Conservation (phyloP, 1,139 yeast genomes). For the Pichia sp. region DNA sequence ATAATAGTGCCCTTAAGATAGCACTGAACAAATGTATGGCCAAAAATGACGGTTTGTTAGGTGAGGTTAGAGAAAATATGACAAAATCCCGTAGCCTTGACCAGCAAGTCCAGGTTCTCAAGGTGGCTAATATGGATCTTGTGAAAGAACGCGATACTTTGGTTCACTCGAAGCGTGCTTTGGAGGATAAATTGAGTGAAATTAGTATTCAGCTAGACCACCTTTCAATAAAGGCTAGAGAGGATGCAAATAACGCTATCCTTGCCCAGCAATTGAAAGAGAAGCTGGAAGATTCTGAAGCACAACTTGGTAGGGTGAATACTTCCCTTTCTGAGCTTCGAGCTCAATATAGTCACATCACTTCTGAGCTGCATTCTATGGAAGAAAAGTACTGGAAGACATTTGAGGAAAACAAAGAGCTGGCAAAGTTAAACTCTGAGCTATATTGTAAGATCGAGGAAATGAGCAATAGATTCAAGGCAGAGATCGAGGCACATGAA, state of each 20-base stretch:
- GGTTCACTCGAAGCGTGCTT: slow-evolving; percentile 37
- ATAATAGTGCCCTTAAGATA: slow-evolving; percentile 43
- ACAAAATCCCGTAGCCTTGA: slow-evolving; percentile 37
- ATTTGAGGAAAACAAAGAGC: slow-evolving; percentile 30
- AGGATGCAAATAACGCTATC: slow-evolving; percentile 25
- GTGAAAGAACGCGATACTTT: slow-evolving; percentile 44
- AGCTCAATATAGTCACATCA: slow-evolving; percentile 25
- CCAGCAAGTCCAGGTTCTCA: slow-evolving; percentile 46
- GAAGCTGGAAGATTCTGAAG: slow-evolving; percentile 31
- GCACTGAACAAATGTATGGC: slow-evolving; percentile 38
- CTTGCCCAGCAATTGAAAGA: slow-evolving; percentile 32
- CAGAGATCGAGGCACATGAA: slow-evolving; percentile 31
- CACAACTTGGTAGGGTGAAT: slow-evolving; percentile 31
- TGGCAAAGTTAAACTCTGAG: slow-evolving; percentile 31
- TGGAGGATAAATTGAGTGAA: slow-evolving; percentile 41
- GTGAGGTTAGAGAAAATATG: slow-evolving; percentile 40
- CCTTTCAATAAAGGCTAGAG: slow-evolving; percentile 31
- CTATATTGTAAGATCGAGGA: slow-evolving; percentile 27
- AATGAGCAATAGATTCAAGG: slow-evolving; percentile 19
- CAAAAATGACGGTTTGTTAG: slow-evolving; percentile 39
- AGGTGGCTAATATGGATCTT: slow-evolving; percentile 45
- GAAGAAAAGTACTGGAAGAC: slow-evolving; percentile 23
- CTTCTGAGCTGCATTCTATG: slow-evolving; percentile 16
- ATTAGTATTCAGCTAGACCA: slow-evolving; percentile 40
- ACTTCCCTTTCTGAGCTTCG: slow-evolving; percentile 30